Evolutionary conservation across 179 eudicot species (phyloP).

Genomic region (Pouteria campechiana): DNA sequence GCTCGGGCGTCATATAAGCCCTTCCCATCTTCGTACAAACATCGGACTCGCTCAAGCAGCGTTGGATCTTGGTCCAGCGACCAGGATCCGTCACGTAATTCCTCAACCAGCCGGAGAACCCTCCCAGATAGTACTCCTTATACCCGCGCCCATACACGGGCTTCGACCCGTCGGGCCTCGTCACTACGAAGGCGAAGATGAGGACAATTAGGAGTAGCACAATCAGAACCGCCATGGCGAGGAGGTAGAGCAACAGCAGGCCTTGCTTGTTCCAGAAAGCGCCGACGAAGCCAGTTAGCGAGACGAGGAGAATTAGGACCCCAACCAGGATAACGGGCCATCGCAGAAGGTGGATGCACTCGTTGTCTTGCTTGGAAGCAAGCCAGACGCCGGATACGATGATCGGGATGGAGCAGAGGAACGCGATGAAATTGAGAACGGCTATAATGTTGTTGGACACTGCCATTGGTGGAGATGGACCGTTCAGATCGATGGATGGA

Average conservation of each 20-base stretch:
- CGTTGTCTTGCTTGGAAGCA: conserved; percentile 82
- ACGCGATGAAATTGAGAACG: conserved; percentile 60
- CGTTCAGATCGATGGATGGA: not conserved
- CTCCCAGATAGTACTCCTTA: conserved; percentile 57
- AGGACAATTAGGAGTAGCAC: conserved; percentile 43
- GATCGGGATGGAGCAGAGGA: conserved; percentile 77
- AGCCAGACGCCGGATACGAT: conserved; percentile 89
- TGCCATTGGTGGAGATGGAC: conserved; percentile 29
- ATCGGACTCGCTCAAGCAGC: conserved; percentile 44
- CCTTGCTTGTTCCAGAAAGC: conserved; percentile 79
- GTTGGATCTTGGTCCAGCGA: conserved; percentile 63
- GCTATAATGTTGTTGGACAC: conserved; percentile 91
- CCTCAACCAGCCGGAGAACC: conserved; percentile 67
- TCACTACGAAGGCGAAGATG: conserved; percentile 72
- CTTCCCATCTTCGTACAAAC: conserved; percentile 51
- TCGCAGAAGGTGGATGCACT: conserved; percentile 73
- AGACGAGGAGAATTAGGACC: conserved; percentile 40
- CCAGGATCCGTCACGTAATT: conserved; percentile 39
- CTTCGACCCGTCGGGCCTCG: conserved; percentile 53
- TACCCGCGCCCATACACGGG: conserved; percentile 42
- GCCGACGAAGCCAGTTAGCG: conserved; percentile 72
- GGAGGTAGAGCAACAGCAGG: conserved; percentile 57
- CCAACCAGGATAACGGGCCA: conserved; percentile 73
- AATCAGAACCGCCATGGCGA: conserved; percentile 71
- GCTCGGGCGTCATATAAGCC: conserved; percentile 30